Conservation (phyloP, 2,329 filamentous ascomycete species). For the Herpotrichia juniperi region DNA sequence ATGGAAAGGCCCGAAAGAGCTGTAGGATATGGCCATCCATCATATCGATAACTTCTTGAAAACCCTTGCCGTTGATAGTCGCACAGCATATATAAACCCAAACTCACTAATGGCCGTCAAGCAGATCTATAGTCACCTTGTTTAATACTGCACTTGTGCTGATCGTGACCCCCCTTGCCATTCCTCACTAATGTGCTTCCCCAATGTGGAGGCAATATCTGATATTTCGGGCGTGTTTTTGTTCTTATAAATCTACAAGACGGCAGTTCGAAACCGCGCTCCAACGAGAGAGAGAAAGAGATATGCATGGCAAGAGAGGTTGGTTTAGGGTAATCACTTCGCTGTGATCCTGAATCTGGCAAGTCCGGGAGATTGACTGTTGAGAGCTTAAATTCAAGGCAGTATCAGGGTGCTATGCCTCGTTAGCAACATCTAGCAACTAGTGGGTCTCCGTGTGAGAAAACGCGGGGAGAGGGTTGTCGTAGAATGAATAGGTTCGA, state of each 20-base stretch:
- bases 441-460: not conserved
- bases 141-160: not conserved
- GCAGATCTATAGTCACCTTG: not conserved
- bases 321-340: too few relatives aligned
- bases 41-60: not conserved
- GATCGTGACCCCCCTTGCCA: not conserved
- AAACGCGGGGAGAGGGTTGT: not conserved
- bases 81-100: not conserved
- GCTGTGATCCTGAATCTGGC: not conserved
- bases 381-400: not conserved
- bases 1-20: too few relatives aligned
- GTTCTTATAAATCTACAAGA: not conserved
- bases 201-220: not conserved
- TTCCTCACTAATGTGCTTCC: too few relatives aligned
- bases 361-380: not conserved
- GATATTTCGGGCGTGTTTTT: too few relatives aligned
- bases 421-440: not conserved
- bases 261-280: not conserved
- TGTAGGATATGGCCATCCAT: too few relatives aligned
- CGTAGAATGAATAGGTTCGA: too few relatives aligned
- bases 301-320: not conserved
- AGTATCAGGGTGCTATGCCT: conserved; percentile 1
- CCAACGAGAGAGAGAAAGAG: not conserved
- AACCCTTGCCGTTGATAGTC: not conserved
- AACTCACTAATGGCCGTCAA: too few relatives aligned